These are phyloP conservation scores for Gnetum montanum DNA, from an alignment of 75 land plant genomes.

Conservation along the genomic window DNA sequence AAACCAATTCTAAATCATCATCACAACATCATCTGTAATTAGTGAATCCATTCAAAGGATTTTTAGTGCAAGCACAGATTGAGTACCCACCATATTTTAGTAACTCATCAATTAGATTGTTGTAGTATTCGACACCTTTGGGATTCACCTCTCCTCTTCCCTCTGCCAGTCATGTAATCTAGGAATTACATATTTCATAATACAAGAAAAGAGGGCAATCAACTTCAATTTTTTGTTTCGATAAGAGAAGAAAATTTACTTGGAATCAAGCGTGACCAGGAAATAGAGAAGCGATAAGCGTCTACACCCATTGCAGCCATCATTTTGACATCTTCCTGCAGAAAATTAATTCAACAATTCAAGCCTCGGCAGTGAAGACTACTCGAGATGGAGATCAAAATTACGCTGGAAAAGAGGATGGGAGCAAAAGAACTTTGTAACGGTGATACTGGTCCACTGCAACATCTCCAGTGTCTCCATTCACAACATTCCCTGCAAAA, in stretches of 20 bases:
- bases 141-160: constrained; percentile 4
- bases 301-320: constrained; percentile 7
- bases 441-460: no score
- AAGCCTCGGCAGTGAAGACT: not conserved
- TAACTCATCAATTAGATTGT: not conserved
- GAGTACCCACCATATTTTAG: not conserved
- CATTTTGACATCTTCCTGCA: constrained; percentile 10
- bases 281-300: constrained; percentile 10
- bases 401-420: not conserved
- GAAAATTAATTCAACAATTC: not conserved
- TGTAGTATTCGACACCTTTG: constrained; percentile 5
- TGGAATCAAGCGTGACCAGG: constrained; percentile 11
- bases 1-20: not conserved
- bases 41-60: no score
- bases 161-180: not conserved
- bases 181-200: not conserved
- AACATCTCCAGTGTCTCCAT: not conserved
- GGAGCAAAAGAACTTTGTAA: not conserved
- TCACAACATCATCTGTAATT: no score
- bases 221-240: not conserved
- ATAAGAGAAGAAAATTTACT: not conserved
- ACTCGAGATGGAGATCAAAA: not conserved
- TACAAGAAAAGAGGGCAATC: not conserved
- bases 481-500: not conserved
- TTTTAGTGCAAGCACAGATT: no score